Evolutionary conservation across 768 basidiomycete genomes (phyloP).

Genomic region (Trametes cubensis): DNA sequence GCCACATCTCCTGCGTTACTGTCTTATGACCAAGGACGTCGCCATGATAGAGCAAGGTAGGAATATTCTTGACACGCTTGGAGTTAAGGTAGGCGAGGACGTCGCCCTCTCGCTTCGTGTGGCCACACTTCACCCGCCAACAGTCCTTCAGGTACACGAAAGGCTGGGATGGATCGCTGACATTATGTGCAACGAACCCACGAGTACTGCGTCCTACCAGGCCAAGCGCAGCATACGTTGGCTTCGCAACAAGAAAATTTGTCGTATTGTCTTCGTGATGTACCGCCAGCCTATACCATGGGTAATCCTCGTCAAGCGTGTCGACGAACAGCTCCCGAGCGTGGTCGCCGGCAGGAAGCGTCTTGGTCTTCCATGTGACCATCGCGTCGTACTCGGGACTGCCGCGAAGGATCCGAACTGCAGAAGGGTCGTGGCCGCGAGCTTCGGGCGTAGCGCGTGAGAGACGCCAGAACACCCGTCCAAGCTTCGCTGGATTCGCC

Average conservation of each 20-base stretch:
- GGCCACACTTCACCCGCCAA: conserved; percentile 1
- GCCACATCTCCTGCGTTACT: neutral
- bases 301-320: neutral
- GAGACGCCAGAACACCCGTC: conserved; percentile 7
- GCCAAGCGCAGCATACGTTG: neutral
- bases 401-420: neutral
- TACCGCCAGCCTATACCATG: conserved; percentile 1
- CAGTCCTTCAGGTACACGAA: conserved; percentile 11
- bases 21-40: conserved; percentile 4
- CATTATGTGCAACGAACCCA: neutral
- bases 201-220: neutral
- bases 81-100: conserved; percentile 8
- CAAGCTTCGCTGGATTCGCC: neutral
- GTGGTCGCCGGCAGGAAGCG: neutral
- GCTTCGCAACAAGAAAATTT: neutral
- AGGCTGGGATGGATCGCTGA: neutral
- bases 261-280: neutral
- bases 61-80: neutral
- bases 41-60: neutral
- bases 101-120: neutral
- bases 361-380: neutral
- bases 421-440: conserved; percentile 9
- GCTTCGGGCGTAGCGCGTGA: neutral
- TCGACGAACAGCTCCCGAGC: neutral
- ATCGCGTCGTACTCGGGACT: neutral